Evolutionary conservation across 192 early-diverging fungal species (phyloP).

Genomic region (Coemansia sp.): DNA sequence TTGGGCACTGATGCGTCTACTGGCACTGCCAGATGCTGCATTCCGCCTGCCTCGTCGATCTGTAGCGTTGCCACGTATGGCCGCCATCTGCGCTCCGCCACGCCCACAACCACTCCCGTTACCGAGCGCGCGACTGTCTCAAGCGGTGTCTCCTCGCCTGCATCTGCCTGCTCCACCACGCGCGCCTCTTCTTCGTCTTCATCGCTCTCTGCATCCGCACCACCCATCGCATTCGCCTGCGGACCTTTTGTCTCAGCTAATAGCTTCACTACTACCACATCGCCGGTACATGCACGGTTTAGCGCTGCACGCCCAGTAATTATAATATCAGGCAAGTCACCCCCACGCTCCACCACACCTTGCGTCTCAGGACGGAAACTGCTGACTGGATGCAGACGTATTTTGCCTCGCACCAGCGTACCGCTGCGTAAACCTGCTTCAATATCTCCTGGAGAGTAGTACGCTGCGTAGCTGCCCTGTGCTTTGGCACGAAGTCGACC

Average conservation of each 20-base stretch:
- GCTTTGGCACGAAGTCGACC: constrained; percentile 29
- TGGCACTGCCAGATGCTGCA: constrained; percentile 65
- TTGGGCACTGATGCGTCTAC: constrained; percentile 69
- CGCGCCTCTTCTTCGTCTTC: constrained; percentile 16
- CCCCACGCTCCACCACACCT: constrained; percentile 37
- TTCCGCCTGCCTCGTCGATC: constrained; percentile 54
- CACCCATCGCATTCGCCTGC: background rate
- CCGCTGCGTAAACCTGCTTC: constrained; percentile 41
- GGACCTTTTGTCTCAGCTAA: constrained; percentile 19
- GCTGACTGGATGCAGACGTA: constrained; percentile 20
- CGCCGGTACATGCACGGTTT: constrained; percentile 59
- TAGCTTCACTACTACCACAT: constrained; percentile 64
- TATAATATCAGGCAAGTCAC: constrained; percentile 57
- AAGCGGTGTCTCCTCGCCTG: constrained; percentile 1
- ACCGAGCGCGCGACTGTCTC: background rate
- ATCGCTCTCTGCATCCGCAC: background rate
- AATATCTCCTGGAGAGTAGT: constrained; percentile 26
- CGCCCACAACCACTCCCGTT: constrained; percentile 58
- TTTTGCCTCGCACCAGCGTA: constrained; percentile 39
- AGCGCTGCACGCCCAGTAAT: constrained; percentile 59
- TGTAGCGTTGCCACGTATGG: constrained; percentile 76
- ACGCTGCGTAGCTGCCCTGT: constrained; percentile 13
- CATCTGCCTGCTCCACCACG: background rate
- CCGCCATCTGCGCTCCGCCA: constrained; percentile 69
- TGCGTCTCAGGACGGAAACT: constrained; percentile 15